phyloP scores from a whole-genome alignment of 2,329 filamentous ascomycete species.

The Microdochium bolleyi region DNA sequence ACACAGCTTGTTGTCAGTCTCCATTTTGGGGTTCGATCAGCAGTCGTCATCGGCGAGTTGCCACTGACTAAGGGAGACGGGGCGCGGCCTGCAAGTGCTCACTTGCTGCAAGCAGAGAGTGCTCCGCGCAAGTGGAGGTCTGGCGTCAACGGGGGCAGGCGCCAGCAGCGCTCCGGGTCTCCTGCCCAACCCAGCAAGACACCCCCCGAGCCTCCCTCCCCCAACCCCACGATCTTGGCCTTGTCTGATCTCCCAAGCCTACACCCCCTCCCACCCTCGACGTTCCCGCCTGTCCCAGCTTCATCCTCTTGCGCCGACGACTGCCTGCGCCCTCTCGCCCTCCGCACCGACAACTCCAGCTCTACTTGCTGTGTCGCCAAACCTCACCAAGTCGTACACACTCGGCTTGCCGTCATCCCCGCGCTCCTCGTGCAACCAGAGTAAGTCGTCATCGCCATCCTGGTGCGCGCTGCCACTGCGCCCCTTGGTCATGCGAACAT shows the following conservation, averaged over 20 bases:
- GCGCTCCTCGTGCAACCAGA: too few species aligned
- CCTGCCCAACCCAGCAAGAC: not conserved
- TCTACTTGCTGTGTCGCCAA: not conserved
- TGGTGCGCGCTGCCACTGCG: too few species aligned
- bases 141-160: too few species aligned
- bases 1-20: too few species aligned
- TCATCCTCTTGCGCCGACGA: not conserved
- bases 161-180: not conserved
- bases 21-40: too few species aligned
- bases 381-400: not conserved
- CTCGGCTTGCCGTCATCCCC: not conserved
- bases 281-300: not conserved
- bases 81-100: too few species aligned
- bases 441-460: too few species aligned
- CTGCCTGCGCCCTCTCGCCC: not conserved
- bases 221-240: slow-evolving; percentile 2
- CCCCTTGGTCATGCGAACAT: too few species aligned
- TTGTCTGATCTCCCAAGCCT: not conserved
- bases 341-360: not conserved
- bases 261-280: not conserved
- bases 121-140: too few species aligned
- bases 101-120: too few species aligned
- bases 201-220: not conserved
- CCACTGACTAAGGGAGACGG: too few species aligned
- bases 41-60: too few species aligned